A percentile compares a stretch with the other conserved stretches of the same genome.
Conservation (phyloP, 1,139 yeast genomes). For the Kazachstania sp. region DNA sequence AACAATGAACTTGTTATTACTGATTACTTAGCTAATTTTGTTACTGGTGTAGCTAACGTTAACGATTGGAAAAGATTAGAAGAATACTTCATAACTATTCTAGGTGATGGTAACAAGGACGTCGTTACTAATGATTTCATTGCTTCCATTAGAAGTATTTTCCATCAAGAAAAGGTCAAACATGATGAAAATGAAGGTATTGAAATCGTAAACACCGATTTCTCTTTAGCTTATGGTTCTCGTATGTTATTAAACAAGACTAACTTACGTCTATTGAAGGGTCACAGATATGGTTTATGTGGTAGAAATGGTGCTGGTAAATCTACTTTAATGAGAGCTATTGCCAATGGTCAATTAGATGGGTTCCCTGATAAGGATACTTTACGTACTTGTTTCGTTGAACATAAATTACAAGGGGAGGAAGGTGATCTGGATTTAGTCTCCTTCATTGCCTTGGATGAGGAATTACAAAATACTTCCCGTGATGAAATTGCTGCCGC, state of each 20-base stretch:
- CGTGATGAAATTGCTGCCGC: slow-evolving; percentile 68
- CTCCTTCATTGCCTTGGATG: slow-evolving; percentile 82
- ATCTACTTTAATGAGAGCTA: slow-evolving; percentile 94
- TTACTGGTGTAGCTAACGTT: slow-evolving; percentile 72
- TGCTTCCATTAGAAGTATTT: slow-evolving; percentile 51
- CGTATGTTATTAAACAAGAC: slow-evolving; percentile 95
- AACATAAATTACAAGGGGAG: slow-evolving; percentile 91
- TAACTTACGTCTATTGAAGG: slow-evolving; percentile 74
- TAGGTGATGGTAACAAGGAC: slow-evolving; percentile 37
- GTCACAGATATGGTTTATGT: slow-evolving; percentile 95
- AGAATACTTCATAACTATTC: slow-evolving; percentile 45
- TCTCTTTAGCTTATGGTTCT: slow-evolving; percentile 94
- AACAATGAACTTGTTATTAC: slow-evolving; percentile 23
- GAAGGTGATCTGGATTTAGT: slow-evolving; percentile 89
- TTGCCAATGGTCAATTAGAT: slow-evolving; percentile 93
- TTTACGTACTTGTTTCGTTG: slow-evolving; percentile 90
- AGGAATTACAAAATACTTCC: slow-evolving; percentile 57
- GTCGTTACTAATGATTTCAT: slow-evolving; percentile 42
- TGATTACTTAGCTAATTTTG: slow-evolving; percentile 46
- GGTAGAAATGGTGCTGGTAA: slow-evolving; percentile 99
- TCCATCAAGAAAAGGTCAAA: slow-evolving; percentile 52
- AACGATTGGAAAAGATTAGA: slow-evolving; percentile 79
- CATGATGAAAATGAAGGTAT: slow-evolving; percentile 61
- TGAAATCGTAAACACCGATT: slow-evolving; percentile 87
- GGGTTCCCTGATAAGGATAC: slow-evolving; percentile 92